Base-by-base conservation (phyloP, 108 stramenopile species). In the Fragilariopsis cylindrus region DNA sequence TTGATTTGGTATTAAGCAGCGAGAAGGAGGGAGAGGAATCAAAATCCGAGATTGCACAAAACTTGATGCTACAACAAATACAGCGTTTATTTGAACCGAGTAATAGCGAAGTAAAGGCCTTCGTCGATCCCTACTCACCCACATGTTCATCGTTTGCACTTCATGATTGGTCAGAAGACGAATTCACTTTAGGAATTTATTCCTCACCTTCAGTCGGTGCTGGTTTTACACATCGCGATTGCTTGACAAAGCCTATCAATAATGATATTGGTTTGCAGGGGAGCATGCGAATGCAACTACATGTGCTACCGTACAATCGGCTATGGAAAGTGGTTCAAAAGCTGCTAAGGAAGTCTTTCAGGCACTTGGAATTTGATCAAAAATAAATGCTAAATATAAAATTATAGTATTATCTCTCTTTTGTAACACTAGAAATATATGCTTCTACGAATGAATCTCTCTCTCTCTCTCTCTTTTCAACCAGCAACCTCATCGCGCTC, bases 401-500 rank as follows among this genome's bases (percentile, higher is more conserved):
- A 52, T 52, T 52, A 52, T 52, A 52, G 50, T 52, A 52, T 52
- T 3, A 13, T 52, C 1, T 9, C 9, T 52, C 1, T 13, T 52
- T 52, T 52, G 50, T 52, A 52, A 13, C 50, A 52, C 50, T 52
- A 13, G 9, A 52, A 13, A 30, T 30, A 30, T 30, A 30, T 30
- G 30, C 30, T 30, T 30, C 30, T 30, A 30, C 30, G 30, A 30
- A 52, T 52, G 50, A 52, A 30, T 30, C 50, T 13, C 13, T 13
- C 50, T 9, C 49, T 12, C 12, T 12, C 49, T 8, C 9, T 9
- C 50, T 13, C 44, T 65, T 0, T 53, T 53, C 75, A 85, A 45
- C 84, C 84, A 30, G 84, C 80, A 48, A 85, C 77, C 43, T 85
- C 84, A 21, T 85, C 72, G 43, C 65, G 39, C 67, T 85, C 84